Evolutionary conservation across 2,329 filamentous ascomycete species (phyloP).

Genomic region (Ophiostoma sp.): DNA sequence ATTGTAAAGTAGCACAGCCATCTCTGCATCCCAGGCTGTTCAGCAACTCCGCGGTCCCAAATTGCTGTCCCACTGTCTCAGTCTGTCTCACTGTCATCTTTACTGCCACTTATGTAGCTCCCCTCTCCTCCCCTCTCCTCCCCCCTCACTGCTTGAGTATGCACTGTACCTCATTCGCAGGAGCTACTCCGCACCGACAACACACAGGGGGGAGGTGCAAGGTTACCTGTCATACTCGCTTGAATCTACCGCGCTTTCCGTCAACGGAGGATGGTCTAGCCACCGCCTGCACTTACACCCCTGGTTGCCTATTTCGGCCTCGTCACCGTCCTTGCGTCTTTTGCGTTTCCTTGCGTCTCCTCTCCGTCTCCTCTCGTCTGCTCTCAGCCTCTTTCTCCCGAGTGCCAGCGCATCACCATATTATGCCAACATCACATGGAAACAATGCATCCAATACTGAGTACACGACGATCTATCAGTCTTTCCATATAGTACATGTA

Average conservation of each 20-base stretch:
- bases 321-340: not conserved
- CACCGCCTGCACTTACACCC: slow-evolving; percentile 9
- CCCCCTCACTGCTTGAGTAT: not conserved
- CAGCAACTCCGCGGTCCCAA: slow-evolving; percentile 6
- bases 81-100: not conserved
- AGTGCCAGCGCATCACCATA: not conserved
- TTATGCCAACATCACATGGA: not conserved
- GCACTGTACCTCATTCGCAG: not conserved
- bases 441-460: not conserved
- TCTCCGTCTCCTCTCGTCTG: not conserved
- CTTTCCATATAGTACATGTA: not conserved
- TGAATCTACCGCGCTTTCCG: slow-evolving; percentile 1
- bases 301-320: slow-evolving; percentile 14
- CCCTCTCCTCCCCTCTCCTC: too few relatives aligned
- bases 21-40: not conserved
- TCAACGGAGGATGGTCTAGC: not conserved
- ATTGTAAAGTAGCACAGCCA: not conserved
- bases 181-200: not conserved
- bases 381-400: not conserved
- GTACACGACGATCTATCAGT: not conserved
- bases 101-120: not conserved
- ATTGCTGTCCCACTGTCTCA: not conserved
- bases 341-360: not conserved
- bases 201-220: not conserved
- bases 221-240: not conserved